phyloP scores from a whole-genome alignment of 225 moss, liverwort and hornwort species.

The Bryum argenteum region DNA sequence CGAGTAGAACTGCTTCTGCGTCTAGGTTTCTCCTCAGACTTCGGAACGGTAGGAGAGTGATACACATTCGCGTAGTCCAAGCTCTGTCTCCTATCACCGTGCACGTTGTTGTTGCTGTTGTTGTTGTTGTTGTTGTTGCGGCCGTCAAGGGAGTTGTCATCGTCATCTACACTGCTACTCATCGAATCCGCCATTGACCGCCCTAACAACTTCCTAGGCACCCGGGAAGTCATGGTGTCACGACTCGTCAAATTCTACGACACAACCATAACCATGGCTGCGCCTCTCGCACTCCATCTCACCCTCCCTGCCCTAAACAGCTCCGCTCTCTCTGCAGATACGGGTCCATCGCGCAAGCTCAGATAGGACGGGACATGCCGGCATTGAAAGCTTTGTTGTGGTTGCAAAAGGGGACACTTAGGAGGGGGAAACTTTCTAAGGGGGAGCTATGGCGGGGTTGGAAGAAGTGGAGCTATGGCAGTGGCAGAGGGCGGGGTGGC shows the following conservation, averaged over 20 bases:
- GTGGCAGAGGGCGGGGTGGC: slow-evolving; percentile 21
- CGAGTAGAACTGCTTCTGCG: slow-evolving; percentile 67
- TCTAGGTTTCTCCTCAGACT: slow-evolving; percentile 72
- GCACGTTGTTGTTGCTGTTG: slow-evolving; percentile 24
- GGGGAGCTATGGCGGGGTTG: slow-evolving; percentile 19
- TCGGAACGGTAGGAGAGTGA: slow-evolving; percentile 61
- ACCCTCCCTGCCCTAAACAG: slow-evolving; percentile 37
- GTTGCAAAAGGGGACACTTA: too few relatives aligned
- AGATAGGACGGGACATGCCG: background rate
- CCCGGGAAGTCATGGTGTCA: slow-evolving; percentile 38
- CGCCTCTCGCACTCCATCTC: slow-evolving; percentile 25
- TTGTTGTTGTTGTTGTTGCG: slow-evolving; percentile 23
- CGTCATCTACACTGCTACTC: slow-evolving; percentile 79
- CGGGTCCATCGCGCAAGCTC: background rate
- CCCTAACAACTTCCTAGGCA: slow-evolving; percentile 42
- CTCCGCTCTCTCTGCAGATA: background rate
- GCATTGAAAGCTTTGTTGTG: too few relatives aligned
- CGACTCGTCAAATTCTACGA: slow-evolving; percentile 5
- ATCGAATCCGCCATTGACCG: slow-evolving; percentile 83
- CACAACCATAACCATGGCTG: background rate
- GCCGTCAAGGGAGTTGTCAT: slow-evolving; percentile 75
- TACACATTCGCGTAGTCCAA: slow-evolving; percentile 56
- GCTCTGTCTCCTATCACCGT: slow-evolving; percentile 64
- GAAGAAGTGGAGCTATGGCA: background rate
- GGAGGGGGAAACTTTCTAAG: too few relatives aligned